Evolutionary conservation across 345 rosid genomes (phyloP), one percentile per base, ranked within the genome.

Genomic region (Dovyalis caffra): DNA sequence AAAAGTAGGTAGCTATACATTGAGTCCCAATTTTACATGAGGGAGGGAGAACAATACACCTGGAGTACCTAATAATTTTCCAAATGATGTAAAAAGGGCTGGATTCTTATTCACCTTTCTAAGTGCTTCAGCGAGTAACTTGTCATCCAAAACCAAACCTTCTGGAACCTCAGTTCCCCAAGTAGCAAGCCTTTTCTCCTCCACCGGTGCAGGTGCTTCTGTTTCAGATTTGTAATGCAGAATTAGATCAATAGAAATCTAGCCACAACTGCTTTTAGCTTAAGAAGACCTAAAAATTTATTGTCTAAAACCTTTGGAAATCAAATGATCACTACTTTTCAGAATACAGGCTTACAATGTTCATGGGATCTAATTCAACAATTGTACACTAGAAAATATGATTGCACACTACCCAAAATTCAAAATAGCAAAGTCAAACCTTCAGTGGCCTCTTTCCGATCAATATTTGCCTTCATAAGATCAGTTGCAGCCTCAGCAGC

Each of bases 131-230:
- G 85, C 81, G 74, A 92, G 90, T 45, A 84, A 75, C 65, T 86
- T 86, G 71, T 87, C 83, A 64, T 92, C 89, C 81, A 92, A 79
- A 68, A 87, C 88, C 86, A 89, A 76, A 78, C 85, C 90, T 62
- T 92, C 85, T 3, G 91, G 85, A 18, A 85, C 76, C 78, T 92
- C 95, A 11, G 89, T 88, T 77, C 97, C 97, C 97, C 97, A 92
- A 0, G 92, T 77, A 15, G 92, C 97, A 49, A 81, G 85, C 82
- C 75, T 86, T 79, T 86, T 92, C 85, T 86, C 90, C 80, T 89
- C 97, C 53, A 69, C 81, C 35, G 84, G 87, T 63, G 77, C 84
- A 32, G 83, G 66, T 18, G 45, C 18, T 32, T 84, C 89, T 88
- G 86, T 33, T 26, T 29, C 72, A 71, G 6, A 26, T n/a, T 5